Conservation (phyloP, 441 rosid genomes). For the Mallotus japonicus region DNA sequence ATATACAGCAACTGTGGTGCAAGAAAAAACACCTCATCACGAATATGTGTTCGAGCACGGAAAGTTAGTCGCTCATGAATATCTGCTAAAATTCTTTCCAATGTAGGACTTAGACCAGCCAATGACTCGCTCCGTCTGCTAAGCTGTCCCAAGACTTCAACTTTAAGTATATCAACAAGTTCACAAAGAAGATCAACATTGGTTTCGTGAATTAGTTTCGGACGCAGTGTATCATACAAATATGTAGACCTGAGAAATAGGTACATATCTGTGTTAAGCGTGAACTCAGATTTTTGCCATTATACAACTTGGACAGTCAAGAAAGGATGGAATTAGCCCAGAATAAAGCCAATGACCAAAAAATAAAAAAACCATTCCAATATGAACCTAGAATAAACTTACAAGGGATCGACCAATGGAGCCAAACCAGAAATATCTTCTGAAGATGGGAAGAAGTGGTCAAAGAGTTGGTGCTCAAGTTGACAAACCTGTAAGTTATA, state of each 20-base stretch:
- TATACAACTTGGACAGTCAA: neutral
- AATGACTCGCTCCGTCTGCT: conserved; percentile 73
- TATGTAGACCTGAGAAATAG: conserved; percentile 67
- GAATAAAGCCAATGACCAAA: neutral
- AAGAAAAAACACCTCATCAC: conserved; percentile 68
- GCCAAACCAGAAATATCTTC: conserved; percentile 89
- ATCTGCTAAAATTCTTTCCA: conserved; percentile 90
- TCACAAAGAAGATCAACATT: conserved; percentile 92
- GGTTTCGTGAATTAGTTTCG: conserved; percentile 87
- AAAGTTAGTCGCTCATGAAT: conserved; percentile 91
- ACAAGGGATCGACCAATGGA: conserved; percentile 89
- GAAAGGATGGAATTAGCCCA: neutral
- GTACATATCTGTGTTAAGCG: neutral
- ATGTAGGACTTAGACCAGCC: conserved; percentile 82
- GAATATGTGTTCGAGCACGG: conserved; percentile 91
- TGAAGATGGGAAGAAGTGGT: conserved; percentile 90
- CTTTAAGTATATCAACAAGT: conserved; percentile 89
- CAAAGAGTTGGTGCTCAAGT: conserved; percentile 92
- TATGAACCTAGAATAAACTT: conserved; percentile 38
- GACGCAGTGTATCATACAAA: conserved; percentile 89
- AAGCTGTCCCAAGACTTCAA: conserved; percentile 87
- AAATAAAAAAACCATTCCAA: neutral
- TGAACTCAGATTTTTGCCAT: neutral
- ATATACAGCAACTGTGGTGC: neutral
- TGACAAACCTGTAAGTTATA: conserved; percentile 78